Conservation (phyloP, 352 stramenopile species). For the Globisporangium rhizosaccharum region DNA sequence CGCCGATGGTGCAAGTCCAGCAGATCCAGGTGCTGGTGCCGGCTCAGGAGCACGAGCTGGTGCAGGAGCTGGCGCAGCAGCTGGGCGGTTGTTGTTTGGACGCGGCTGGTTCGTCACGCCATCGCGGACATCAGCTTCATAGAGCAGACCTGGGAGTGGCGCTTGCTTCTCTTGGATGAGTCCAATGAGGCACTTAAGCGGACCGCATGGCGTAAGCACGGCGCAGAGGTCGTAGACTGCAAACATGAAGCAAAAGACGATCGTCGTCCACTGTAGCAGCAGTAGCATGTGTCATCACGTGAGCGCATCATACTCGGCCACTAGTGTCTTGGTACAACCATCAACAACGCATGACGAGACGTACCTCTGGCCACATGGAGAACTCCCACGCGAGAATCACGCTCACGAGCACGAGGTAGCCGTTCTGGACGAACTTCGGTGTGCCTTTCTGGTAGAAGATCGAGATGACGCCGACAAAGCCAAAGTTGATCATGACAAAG, state of each 20-base stretch:
- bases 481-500: conserved; percentile 91
- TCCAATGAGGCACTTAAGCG: conserved; percentile 90
- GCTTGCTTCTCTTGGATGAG: conserved; percentile 91
- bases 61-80: not conserved
- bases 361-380: conserved; percentile 94
- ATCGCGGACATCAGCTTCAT: conserved; percentile 90
- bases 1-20: not conserved
- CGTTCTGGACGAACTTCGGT: conserved; percentile 87
- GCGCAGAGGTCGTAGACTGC: conserved; percentile 98
- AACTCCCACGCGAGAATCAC: conserved; percentile 98
- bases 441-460: conserved; percentile 90
- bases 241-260: conserved; percentile 92
- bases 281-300: too few species aligned
- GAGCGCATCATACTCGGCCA: not conserved
- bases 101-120: conserved; percentile 47
- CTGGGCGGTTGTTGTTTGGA: not conserved
- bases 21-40: conserved; percentile 4
- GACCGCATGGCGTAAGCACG: conserved; percentile 96
- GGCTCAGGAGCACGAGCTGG: conserved; percentile 20
- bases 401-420: conserved; percentile 92
- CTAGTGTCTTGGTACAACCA: not conserved
- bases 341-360: not conserved
- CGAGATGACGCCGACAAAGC: conserved; percentile 80
- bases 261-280: conserved; percentile 72
- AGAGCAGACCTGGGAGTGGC: conserved; percentile 92